A percentile compares a stretch with the other conserved stretches of the same genome.
Conservation (phyloP, 1,139 yeast species). For the Hyphopichia pseudoburtonii region DNA sequence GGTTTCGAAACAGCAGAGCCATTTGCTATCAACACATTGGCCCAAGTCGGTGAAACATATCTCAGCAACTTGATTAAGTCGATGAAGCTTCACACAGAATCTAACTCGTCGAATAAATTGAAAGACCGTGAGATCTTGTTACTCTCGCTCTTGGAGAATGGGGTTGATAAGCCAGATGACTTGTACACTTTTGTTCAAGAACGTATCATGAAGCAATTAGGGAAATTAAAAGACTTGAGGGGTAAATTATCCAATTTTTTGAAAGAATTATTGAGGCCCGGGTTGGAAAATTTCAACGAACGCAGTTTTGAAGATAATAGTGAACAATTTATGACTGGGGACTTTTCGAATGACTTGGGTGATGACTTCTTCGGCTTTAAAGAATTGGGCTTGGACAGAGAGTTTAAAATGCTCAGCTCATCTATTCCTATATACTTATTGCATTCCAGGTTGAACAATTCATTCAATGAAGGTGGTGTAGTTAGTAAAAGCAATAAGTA, state of each 20-base stretch:
- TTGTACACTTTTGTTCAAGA: conserved; percentile 75
- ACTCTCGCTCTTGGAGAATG: conserved; percentile 76
- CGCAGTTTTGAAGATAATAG: conserved; percentile 83
- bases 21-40: conserved; percentile 72
- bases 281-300: conserved; percentile 72
- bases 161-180: conserved; percentile 77
- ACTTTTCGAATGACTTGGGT: conserved; percentile 88
- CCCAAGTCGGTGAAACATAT: conserved; percentile 83
- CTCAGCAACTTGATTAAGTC: conserved; percentile 73
- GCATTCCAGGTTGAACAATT: conserved; percentile 71
- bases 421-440: conserved; percentile 87
- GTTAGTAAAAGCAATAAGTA: conserved; percentile 52
- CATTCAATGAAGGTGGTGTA: conserved; percentile 41
- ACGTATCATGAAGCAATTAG: conserved; percentile 66
- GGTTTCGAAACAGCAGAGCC: conserved; percentile 89
- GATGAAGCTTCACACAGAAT: conserved; percentile 68
- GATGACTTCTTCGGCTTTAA: conserved; percentile 97
- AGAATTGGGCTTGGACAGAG: conserved; percentile 91
- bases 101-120: conserved; percentile 50
- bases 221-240: conserved; percentile 68
- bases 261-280: conserved; percentile 81
- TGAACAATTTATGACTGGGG: conserved; percentile 93
- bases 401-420: conserved; percentile 80
- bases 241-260: conserved; percentile 69
- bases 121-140: conserved; percentile 50